Evolutionary conservation across 768 basidiomycete genomes (phyloP).

Genomic region (Sistotremastrum suecicum): DNA sequence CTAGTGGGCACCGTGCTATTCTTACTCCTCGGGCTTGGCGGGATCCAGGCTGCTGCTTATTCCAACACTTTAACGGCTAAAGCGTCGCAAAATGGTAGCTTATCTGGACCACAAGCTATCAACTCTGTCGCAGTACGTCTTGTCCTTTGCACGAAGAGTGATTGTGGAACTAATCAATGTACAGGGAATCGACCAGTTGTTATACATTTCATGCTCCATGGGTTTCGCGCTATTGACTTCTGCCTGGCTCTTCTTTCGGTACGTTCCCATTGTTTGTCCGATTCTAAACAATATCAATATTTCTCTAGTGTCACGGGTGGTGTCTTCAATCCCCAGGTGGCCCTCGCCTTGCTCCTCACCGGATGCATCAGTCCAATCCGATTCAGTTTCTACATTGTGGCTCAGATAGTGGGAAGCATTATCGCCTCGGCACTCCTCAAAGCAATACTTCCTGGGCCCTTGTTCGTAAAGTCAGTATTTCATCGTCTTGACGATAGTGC

Average conservation of each 20-base stretch:
- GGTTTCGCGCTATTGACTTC: conserved; percentile 48
- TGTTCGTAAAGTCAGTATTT: conserved; percentile 36
- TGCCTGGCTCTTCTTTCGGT: conserved; percentile 53
- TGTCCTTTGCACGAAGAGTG: no score
- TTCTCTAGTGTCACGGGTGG: conserved; percentile 32
- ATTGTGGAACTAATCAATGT: no score
- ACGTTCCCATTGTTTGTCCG: no score
- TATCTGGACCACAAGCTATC: no score
- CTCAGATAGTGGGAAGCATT: conserved; percentile 48
- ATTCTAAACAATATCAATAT: no score
- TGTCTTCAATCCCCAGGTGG: conserved; percentile 52
- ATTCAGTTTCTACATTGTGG: conserved; percentile 43
- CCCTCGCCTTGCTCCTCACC: conserved; percentile 41
- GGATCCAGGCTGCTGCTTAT: conserved; percentile 38
- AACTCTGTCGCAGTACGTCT: no score
- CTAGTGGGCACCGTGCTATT: conserved; percentile 48
- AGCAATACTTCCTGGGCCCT: conserved; percentile 37
- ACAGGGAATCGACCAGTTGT: conserved; percentile 5
- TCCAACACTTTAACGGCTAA: no score
- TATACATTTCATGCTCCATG: conserved; percentile 47
- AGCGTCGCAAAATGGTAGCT: no score
- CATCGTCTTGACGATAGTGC: no score
- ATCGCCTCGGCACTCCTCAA: conserved; percentile 41
- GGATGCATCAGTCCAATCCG: conserved; percentile 41
- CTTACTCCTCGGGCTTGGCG: conserved; percentile 50